Evolutionary conservation across 2,329 filamentous ascomycete species (phyloP).

Genomic region (Bipolaris bicolor): DNA sequence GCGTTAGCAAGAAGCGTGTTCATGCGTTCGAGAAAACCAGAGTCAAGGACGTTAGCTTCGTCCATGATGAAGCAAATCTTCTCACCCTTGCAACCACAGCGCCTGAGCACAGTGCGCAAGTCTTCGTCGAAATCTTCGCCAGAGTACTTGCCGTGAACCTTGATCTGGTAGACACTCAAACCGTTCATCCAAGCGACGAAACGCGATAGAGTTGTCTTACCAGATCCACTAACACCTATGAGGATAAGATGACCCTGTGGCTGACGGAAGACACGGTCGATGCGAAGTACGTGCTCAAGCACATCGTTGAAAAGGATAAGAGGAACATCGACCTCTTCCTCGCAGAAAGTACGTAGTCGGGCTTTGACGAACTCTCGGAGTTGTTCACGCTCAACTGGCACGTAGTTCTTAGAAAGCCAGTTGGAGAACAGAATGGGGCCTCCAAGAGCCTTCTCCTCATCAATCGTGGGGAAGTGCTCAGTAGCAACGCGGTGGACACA

Average conservation of each 20-base stretch:
- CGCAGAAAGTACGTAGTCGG: slow-evolving; percentile 95
- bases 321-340: slow-evolving; percentile 98
- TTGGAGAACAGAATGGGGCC: slow-evolving; percentile 98
- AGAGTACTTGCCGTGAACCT: slow-evolving; percentile 98
- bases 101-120: slow-evolving; percentile 86
- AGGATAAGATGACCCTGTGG: slow-evolving; percentile 97
- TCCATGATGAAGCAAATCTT: slow-evolving; percentile 99
- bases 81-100: slow-evolving; percentile 96
- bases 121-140: slow-evolving; percentile 99
- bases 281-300: slow-evolving; percentile 94
- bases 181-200: slow-evolving; percentile 99
- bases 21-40: slow-evolving; percentile 98
- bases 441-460: slow-evolving; percentile 85
- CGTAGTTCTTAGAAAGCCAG: slow-evolving; percentile 98
- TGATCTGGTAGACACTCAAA: slow-evolving; percentile 98
- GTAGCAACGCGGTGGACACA: slow-evolving; percentile 84
- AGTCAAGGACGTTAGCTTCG: slow-evolving; percentile 97
- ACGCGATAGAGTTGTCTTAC: slow-evolving; percentile 95
- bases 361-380: slow-evolving; percentile 97
- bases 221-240: slow-evolving; percentile 97
- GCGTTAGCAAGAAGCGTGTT: slow-evolving; percentile 98
- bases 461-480: slow-evolving; percentile 93
- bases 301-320: slow-evolving; percentile 99
- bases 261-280: slow-evolving; percentile 97
- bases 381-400: slow-evolving; percentile 93